Base-by-base conservation (phyloP, 257 asterid genomes). In the Forsythia viridissima region DNA sequence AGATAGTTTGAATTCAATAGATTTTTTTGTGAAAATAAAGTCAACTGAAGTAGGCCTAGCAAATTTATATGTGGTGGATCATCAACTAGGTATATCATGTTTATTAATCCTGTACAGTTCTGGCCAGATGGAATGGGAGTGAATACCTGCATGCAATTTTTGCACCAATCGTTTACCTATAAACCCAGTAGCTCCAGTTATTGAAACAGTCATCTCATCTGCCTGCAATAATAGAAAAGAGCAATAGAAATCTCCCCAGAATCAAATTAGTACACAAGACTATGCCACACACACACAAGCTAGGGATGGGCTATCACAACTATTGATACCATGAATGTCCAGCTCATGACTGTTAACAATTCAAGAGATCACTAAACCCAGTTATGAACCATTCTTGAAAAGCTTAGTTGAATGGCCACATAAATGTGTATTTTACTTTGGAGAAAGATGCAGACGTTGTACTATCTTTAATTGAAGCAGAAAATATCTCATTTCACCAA, bases 101-200 rank as follows among this genome's bases (percentile, higher is more conserved):
- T 15, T 51, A 3, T 11, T 15, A 11, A 46, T 46, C 15, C 55
- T 1, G 16, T 61, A 61, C 70, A 63, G 70, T 63, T 63, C 40
- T 63, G 39, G 40, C 40, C 39, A 30, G 9, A 83, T 40, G 75
- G 63, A 76, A 42, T 52, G 30, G 36, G 74, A 41, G 68, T 67
- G 43, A 80, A 12, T 78, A 88, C 91, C 91, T 77, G 80, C 84
- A 51, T 87, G 93, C 89, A 95, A 89, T 89, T 92, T 91, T 86
- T 87, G 90, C 81, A 95, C 98, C 94, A 95, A 87, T 82, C 93
- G 85, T 92, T 85, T 95, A 65, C 99, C 99, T 70, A 95, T 84
- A 86, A 95, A 95, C 51, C 99, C 98, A 15, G 99, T 95, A 42
- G 97, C 99, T 73, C 99, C 99, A 13, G 98, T 92, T 44, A 93